Percentiles rank a stretch among this genome's conserved stretches.
These are phyloP conservation scores for Tetrahymena malaccensis DNA, from an alignment of 73 alveolate species.

Conservation along the genomic window DNA sequence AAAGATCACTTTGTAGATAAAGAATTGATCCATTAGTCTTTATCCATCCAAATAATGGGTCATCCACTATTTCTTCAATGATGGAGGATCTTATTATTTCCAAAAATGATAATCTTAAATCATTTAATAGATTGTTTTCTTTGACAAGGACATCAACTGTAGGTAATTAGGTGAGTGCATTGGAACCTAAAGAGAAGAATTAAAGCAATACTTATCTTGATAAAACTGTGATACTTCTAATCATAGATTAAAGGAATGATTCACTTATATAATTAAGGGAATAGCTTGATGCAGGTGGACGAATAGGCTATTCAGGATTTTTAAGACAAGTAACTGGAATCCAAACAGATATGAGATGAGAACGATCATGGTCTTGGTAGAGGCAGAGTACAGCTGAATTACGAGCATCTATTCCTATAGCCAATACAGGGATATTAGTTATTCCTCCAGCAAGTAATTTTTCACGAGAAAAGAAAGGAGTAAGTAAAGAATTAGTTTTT, in stretches of 20 bases:
- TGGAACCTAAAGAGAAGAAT: neutral
- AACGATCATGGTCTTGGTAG: constrained; percentile 30
- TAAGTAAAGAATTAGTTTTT: constrained; percentile 1
- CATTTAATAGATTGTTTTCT: neutral
- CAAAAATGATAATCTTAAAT: neutral
- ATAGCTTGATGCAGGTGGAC: neutral
- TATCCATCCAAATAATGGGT: neutral
- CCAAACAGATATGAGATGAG: constrained; percentile 13
- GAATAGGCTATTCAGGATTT: neutral
- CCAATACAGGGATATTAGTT: constrained; percentile 15
- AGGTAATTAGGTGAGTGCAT: neutral
- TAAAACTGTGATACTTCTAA: neutral
- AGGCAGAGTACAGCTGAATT: constrained; percentile 20
- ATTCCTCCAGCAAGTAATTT: constrained; percentile 15
- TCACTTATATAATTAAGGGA: neutral
- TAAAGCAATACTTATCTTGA: neutral
- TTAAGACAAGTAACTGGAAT: neutral
- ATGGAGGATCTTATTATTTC: neutral
- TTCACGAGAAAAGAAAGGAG: neutral
- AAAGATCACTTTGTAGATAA: neutral
- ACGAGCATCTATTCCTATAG: constrained; percentile 42
- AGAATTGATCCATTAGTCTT: neutral
- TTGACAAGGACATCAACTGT: neutral
- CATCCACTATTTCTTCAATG: neutral
- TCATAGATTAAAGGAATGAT: neutral